Percentiles rank a stretch among this genome's conserved stretches.
These are phyloP conservation scores for Nitzschia palea DNA, from an alignment of 108 stramenopile genomes.

Conservation along the genomic window DNA sequence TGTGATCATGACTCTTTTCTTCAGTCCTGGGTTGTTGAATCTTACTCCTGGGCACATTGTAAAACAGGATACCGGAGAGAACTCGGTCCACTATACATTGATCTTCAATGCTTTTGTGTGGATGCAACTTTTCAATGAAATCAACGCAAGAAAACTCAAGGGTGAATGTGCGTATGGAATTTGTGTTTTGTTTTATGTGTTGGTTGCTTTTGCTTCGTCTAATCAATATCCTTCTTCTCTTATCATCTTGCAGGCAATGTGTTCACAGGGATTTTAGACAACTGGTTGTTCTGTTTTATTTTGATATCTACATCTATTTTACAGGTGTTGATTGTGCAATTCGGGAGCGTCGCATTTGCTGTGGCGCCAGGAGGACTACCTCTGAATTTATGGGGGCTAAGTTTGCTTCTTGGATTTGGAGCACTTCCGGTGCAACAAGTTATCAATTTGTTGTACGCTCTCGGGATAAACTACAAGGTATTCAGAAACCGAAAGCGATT, in stretches of 20 bases:
- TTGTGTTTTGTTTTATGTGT: too few relatives aligned
- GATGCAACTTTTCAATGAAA: constrained; percentile 97
- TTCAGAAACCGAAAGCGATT: constrained; percentile 6
- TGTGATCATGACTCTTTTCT: constrained; percentile 73
- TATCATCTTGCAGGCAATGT: constrained; percentile 56
- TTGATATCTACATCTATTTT: constrained; percentile 71
- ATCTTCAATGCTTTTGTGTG: constrained; percentile 98
- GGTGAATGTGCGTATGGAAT: constrained; percentile 59
- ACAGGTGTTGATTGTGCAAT: constrained; percentile 91
- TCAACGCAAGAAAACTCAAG: constrained; percentile 87
- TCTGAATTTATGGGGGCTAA: constrained; percentile 46
- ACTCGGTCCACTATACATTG: constrained; percentile 84
- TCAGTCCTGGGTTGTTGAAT: constrained; percentile 63
- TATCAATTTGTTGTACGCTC: constrained; percentile 44
- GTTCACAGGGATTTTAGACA: constrained; percentile 72
- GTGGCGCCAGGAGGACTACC: constrained; percentile 63
- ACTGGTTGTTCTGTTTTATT: constrained; percentile 84
- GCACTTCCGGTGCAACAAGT: constrained; percentile 65
- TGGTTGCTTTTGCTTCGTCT: background rate
- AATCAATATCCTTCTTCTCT: background rate
- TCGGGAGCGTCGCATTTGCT: constrained; percentile 78
- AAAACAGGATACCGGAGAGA: constrained; percentile 44
- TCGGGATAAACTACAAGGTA: constrained; percentile 16
- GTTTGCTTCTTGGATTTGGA: constrained; percentile 49
- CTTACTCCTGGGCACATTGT: constrained; percentile 54